phyloP scores from a whole-genome alignment of 257 asterid species.

The Mitragyna speciosa region DNA sequence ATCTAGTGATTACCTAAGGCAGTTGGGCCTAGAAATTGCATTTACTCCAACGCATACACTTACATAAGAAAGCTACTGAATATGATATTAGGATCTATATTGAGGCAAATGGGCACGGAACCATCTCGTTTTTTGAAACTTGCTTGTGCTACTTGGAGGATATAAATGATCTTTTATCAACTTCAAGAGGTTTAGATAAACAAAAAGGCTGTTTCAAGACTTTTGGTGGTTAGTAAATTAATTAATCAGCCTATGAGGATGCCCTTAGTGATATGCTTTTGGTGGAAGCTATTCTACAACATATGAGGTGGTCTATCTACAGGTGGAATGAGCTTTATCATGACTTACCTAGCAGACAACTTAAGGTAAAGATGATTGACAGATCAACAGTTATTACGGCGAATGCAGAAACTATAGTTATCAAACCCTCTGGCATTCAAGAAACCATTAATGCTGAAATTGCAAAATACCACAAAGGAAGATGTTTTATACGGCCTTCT shows the following conservation, averaged over 20 bases:
- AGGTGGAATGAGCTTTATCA: constrained; percentile 83
- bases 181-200: constrained; percentile 78
- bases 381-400: constrained; percentile 65
- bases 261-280: constrained; percentile 80
- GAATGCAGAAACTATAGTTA: constrained; percentile 79
- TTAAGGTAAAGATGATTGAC: constrained; percentile 87
- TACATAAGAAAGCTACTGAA: constrained; percentile 91
- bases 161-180: constrained; percentile 46
- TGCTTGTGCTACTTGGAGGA: constrained; percentile 59
- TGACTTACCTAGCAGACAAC: constrained; percentile 93
- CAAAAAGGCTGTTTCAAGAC: constrained; percentile 74
- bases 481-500: too few relatives aligned
- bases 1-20: constrained; percentile 78
- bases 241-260: constrained; percentile 94
- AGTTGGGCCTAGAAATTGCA: constrained; percentile 70
- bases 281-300: constrained; percentile 80
- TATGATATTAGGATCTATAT: constrained; percentile 87
- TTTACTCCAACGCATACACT: constrained; percentile 81
- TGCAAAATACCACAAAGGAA: too few relatives aligned
- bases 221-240: constrained; percentile 73
- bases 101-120: constrained; percentile 99
- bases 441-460: constrained; percentile 71
- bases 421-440: constrained; percentile 71
- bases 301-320: constrained; percentile 70
- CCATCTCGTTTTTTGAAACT: constrained; percentile 76